phyloP scores from a whole-genome alignment of 257 asterid genomes.

The Galeopsis tetrahit region DNA sequence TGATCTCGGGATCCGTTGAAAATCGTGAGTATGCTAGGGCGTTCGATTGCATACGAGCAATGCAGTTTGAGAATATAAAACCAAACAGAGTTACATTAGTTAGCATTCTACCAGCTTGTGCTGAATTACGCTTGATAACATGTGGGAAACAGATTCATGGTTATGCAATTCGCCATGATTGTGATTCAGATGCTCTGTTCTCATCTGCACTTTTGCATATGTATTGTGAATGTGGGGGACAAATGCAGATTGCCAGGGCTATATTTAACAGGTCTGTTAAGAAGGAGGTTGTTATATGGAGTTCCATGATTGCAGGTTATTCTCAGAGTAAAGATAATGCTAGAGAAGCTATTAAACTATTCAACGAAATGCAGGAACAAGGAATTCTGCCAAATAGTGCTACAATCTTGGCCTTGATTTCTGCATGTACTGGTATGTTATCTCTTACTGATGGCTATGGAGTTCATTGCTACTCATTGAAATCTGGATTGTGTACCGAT shows the following conservation, averaged over 20 bases:
- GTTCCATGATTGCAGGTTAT: slow-evolving; percentile 63
- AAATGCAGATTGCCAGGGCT: slow-evolving; percentile 42
- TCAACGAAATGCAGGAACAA: slow-evolving; percentile 55
- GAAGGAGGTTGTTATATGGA: slow-evolving; percentile 77
- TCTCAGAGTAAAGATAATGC: slow-evolving; percentile 45
- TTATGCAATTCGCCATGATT: slow-evolving; percentile 54
- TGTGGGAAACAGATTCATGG: slow-evolving; percentile 67
- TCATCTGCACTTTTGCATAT: slow-evolving; percentile 55
- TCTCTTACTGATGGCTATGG: slow-evolving; percentile 47
- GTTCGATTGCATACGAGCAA: slow-evolving; percentile 45
- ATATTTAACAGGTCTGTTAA: slow-evolving; percentile 51
- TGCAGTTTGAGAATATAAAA: slow-evolving; percentile 53
- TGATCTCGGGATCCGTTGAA: slow-evolving; percentile 62
- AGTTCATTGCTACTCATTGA: slow-evolving; percentile 57
- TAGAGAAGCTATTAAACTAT: slow-evolving; percentile 56
- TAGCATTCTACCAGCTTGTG: slow-evolving; percentile 62
- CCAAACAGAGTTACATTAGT: slow-evolving; percentile 69
- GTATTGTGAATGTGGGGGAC: slow-evolving; percentile 54
- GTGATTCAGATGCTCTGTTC: slow-evolving; percentile 53
- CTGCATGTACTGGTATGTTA: slow-evolving; percentile 54
- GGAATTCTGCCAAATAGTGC: slow-evolving; percentile 59
- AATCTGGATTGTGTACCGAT: slow-evolving; percentile 47
- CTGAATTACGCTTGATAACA: slow-evolving; percentile 33
- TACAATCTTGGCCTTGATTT: slow-evolving; percentile 61
- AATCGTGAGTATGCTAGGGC: slow-evolving; percentile 43